phyloP scores from a whole-genome alignment of 108 stramenopile genomes.

The Pseudonitzschia pungens region DNA sequence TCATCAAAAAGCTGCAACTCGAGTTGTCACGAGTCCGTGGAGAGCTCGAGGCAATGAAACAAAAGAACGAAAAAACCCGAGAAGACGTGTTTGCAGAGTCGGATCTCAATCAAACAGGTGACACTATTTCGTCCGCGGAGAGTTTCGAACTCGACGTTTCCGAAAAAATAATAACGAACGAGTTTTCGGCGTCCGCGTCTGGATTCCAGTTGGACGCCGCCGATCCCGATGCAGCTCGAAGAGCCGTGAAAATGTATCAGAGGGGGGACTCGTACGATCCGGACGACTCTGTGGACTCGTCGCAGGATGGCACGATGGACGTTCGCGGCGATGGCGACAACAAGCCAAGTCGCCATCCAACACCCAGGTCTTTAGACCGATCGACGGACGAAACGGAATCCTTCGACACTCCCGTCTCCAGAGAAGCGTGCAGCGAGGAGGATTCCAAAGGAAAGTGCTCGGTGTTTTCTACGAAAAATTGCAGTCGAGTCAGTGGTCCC shows the following conservation, averaged over 20 bases:
- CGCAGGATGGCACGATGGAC: slow-evolving; percentile 1
- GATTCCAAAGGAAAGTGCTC: slow-evolving; percentile 25
- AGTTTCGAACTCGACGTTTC: neutral
- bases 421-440: neutral
- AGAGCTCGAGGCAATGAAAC: slow-evolving; percentile 28
- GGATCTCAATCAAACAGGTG: neutral
- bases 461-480: slow-evolving; percentile 21
- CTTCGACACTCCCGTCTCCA: neutral
- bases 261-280: slow-evolving; percentile 1
- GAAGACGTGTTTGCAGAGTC: neutral
- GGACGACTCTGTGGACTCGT: slow-evolving; percentile 3
- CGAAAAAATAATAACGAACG: slow-evolving; percentile 2
- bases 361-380: neutral
- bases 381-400: neutral
- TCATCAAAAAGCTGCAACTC: slow-evolving; percentile 75
- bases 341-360: neutral
- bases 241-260: slow-evolving; percentile 7
- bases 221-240: slow-evolving; percentile 15
- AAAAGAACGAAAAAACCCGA: neutral
- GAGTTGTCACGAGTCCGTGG: slow-evolving; percentile 55
- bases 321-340: neutral
- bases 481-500: slow-evolving; percentile 25
- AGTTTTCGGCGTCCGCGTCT: neutral
- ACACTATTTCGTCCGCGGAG: neutral
- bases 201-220: slow-evolving; percentile 21